Base-by-base conservation (phyloP, 331 rosid genomes). In the Saraca asoca region DNA sequence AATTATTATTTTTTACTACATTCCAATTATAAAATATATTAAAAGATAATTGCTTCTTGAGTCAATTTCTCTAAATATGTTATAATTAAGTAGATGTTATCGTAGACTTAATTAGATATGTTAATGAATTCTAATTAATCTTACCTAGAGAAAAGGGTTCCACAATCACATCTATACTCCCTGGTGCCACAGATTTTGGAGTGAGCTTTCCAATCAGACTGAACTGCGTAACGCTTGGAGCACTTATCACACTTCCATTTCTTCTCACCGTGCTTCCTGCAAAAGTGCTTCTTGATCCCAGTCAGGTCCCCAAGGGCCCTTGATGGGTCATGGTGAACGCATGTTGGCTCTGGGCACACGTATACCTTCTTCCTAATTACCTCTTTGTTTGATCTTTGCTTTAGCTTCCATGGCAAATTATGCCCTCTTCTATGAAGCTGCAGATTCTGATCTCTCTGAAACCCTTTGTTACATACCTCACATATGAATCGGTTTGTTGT, bases 141-240 rank as follows among this genome's bases (percentile, higher is more conserved):
- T 24, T 85, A 88, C 97, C 97, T 84, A 37, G 97, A 91, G 85
- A 91, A 91, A 60, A 88, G 66, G 62, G 95, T 88, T 42, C 95
- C 95, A 73, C 97, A 91, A 43, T 91, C 94, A 71, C 97, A 91
- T 80, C 81, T 78, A 39, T 91, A 88, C 79, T 91, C 97, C 76
- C 81, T 79, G 2, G 96, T 91, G 76, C 97, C 97, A 72, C 97
- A 91, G 63, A 88, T 81, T 79, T 91, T 88, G 74, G 88, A 91
- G 80, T 91, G 97, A 46, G 97, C 97, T 78, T 91, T 91, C 96
- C 97, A 91, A 62, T 91, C 97, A 0, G 97, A 91, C 39, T 88
- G 94, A 82, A 91, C 97, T 0, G 97, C 96, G 29, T 91, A 91
- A 31, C 83, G 85, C 77, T 91, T 91, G 5, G 96, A 88, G 67